Base-by-base conservation (phyloP, 805 yeast genomes). In the Torulaspora franciscae region DNA sequence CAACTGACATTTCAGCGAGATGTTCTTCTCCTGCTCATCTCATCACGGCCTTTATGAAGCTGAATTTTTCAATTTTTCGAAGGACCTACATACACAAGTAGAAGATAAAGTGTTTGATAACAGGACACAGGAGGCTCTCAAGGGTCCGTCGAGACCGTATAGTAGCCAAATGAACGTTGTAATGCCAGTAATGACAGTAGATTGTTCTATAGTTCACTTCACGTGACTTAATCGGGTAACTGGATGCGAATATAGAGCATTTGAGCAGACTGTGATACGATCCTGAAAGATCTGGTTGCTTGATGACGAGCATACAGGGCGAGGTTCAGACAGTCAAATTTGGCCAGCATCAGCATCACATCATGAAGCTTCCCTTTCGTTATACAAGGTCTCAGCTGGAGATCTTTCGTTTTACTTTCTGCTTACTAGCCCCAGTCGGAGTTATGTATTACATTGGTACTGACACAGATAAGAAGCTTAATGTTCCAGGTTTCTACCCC, bases 401-500 rank as follows among this genome's bases (percentile, higher is more conserved):
- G 50, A 71, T 76, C 5, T 76, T 77, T 45, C 73, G 77, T 56
- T 87, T 88, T 67, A 80, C 95, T 0, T 83, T 89, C 59, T 90
- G 85, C 62, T 77, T 90, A 35, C 69, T 88, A 55, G 79, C 95
- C 1, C 98, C 98, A 0, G 85, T 90, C 37, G 75, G 79, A n/a
- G 84, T 88, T 59, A 90, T 90, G 98, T 83, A 87, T 66, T 90
- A 84, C 57, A 90, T 88, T 36, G 97, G 98, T 61, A 76, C 84
- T 32, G 90, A 90, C 57, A 84, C 97, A 1, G 95, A 90, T 64
- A 78, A 74, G 56, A 90, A 88, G 69, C 80, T 90, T 64, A 86
- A 88, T 60, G 81, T 89, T 38, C 95, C 95, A 7, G 96, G 96
- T 15, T 90, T 87, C 67, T 89, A 96, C 95, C 98, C 98, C 2